Percentiles rank a stretch among this genome's conserved stretches.
Evolutionary conservation across 495 filamentous ascomycete species (phyloP).

Genomic region (Hypoxylon rickii): DNA sequence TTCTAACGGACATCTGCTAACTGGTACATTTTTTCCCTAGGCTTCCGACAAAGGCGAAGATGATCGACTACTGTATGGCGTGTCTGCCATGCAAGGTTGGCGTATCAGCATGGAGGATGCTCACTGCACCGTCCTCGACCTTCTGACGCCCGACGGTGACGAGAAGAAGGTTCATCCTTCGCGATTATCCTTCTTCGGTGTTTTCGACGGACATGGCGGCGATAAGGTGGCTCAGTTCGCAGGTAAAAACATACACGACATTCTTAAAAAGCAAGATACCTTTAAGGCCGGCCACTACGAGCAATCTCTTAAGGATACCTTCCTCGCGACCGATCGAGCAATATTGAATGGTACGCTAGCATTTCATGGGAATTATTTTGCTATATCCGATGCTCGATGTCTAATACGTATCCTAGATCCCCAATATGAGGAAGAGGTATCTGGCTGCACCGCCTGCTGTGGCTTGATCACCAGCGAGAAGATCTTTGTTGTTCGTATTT

Average conservation of each 20-base stretch:
- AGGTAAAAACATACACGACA: conserved; percentile 90
- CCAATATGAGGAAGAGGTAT: conserved; percentile 95
- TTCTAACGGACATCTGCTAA: conserved; percentile 7
- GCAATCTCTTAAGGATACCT: conserved; percentile 96
- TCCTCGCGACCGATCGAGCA: conserved; percentile 92
- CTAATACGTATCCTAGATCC: conserved; percentile 65
- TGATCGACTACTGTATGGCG: conserved; percentile 88
- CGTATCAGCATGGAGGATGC: conserved; percentile 99
- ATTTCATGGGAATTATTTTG: neutral
- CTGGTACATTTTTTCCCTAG: conserved; percentile 51
- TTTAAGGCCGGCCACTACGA: conserved; percentile 91
- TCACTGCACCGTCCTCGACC: conserved; percentile 85
- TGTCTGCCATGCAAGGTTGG: conserved; percentile 99
- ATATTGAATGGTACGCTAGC: conserved; percentile 81
- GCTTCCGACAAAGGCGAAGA: conserved; percentile 86
- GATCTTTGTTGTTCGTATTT: conserved; percentile 80
- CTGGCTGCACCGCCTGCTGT: conserved; percentile 93
- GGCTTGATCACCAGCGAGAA: conserved; percentile 85
- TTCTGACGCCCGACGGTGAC: conserved; percentile 65
- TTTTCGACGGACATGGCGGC: conserved; percentile 97
- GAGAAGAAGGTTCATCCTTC: conserved; percentile 66
- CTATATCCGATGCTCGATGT: conserved; percentile 16
- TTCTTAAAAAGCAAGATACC: conserved; percentile 89
- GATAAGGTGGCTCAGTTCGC: conserved; percentile 94
- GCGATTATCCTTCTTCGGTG: conserved; percentile 92